Evolutionary conservation across 2,329 filamentous ascomycete species (phyloP).

Genomic region (Thielaviopsis euricoi): DNA sequence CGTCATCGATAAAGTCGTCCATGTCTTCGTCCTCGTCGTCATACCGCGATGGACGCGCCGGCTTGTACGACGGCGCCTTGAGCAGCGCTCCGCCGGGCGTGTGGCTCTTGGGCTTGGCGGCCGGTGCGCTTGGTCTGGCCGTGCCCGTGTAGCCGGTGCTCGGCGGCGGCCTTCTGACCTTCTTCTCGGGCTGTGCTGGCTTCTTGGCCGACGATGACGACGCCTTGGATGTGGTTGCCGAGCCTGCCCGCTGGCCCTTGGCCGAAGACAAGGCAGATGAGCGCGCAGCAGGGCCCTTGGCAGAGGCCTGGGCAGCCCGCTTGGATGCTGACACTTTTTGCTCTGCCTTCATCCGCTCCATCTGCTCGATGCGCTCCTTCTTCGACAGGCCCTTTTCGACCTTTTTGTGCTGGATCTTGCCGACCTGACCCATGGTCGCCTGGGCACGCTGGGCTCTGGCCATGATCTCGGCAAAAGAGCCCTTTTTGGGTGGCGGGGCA

Average conservation of each 20-base stretch:
- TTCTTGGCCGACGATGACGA: constrained; percentile 7
- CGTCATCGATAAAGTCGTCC: constrained; percentile 45
- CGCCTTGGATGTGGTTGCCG: neutral
- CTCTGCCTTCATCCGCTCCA: constrained; percentile 7
- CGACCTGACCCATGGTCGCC: constrained; percentile 41
- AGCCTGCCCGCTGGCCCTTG: neutral
- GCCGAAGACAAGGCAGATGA: neutral
- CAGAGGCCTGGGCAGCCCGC: neutral
- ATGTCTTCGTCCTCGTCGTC: constrained; percentile 44
- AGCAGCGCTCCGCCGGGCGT: constrained; percentile 27
- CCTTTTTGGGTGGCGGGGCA: constrained; percentile 43
- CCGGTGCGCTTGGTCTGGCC: constrained; percentile 37
- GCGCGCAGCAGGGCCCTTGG: neutral
- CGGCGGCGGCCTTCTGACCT: constrained; percentile 44
- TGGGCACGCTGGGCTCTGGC: constrained; percentile 54
- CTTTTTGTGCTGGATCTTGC: constrained; percentile 60
- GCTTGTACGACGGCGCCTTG: constrained; percentile 16
- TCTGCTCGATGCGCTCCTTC: constrained; percentile 34
- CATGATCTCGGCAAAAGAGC: constrained; percentile 59
- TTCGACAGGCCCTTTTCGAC: constrained; percentile 44
- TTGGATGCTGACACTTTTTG: neutral
- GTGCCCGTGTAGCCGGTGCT: constrained; percentile 51
- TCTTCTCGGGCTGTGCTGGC: constrained; percentile 31
- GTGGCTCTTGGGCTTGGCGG: constrained; percentile 18
- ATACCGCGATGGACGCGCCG: constrained; percentile 26